Conservation (phyloP, 1,284 basidiomycete genomes). For the Stygiomarasmius scandens region DNA sequence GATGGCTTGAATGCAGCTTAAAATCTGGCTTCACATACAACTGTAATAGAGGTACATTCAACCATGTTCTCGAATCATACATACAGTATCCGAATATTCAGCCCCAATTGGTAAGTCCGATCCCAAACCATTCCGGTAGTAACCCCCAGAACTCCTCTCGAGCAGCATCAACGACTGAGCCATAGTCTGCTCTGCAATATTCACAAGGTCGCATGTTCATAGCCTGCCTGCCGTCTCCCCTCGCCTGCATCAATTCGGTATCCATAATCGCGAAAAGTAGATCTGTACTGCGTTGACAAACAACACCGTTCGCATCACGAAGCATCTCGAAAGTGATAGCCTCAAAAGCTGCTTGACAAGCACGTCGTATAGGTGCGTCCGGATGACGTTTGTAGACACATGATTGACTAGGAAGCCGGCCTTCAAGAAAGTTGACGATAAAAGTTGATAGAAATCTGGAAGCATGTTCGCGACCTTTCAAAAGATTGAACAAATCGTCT, state of each 20-base stretch:
- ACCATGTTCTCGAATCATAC: too few species aligned
- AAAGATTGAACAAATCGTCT: slow-evolving; percentile 56
- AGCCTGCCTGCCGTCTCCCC: slow-evolving; percentile 48
- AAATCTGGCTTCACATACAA: neutral
- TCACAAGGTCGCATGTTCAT: slow-evolving; percentile 63
- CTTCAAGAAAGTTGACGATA: slow-evolving; percentile 70
- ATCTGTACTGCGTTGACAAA: slow-evolving; percentile 65
- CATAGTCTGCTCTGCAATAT: slow-evolving; percentile 62
- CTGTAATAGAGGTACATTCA: too few species aligned
- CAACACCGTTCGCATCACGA: slow-evolving; percentile 68
- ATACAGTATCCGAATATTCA: slow-evolving; percentile 29
- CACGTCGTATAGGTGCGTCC: slow-evolving; percentile 45
- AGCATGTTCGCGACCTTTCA: slow-evolving; percentile 68
- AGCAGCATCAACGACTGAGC: slow-evolving; percentile 53
- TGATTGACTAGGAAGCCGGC: slow-evolving; percentile 48
- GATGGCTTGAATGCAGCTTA: neutral
- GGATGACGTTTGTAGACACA: slow-evolving; percentile 53
- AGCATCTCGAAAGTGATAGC: slow-evolving; percentile 70
- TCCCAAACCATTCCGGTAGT: slow-evolving; percentile 66
- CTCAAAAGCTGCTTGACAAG: slow-evolving; percentile 72
- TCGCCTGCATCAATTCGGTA: slow-evolving; percentile 62
- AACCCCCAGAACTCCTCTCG: slow-evolving; percentile 66
- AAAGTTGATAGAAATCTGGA: slow-evolving; percentile 75
- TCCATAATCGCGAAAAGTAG: slow-evolving; percentile 70
- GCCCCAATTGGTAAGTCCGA: slow-evolving; percentile 55